Percentiles rank a stretch among this genome's conserved stretches.
Evolutionary conservation across 2,329 filamentous ascomycete species (phyloP).

Genomic region (Pseudogymnoascus sp.): DNA sequence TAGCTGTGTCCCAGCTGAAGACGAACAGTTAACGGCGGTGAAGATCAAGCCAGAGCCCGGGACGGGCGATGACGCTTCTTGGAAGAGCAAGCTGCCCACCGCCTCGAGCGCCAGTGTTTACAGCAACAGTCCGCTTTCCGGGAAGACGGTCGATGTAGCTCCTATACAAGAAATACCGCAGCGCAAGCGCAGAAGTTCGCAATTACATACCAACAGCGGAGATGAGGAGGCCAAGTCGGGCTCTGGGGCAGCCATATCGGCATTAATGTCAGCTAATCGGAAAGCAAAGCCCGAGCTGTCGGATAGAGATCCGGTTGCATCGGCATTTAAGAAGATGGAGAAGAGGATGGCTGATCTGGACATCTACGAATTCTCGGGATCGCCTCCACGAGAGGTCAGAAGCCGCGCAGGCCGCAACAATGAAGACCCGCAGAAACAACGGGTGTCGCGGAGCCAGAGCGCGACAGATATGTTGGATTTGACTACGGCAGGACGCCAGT

Average conservation of each 20-base stretch:
- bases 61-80: constrained; percentile 19
- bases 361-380: constrained; percentile 24
- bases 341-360: constrained; percentile 20
- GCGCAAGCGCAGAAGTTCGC: constrained; percentile 25
- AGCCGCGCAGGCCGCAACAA: neutral
- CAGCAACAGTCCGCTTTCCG: constrained; percentile 24
- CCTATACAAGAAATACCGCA: constrained; percentile 23
- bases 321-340: constrained; percentile 7
- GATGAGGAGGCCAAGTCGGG: constrained; percentile 8
- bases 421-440: neutral
- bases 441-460: neutral
- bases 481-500: neutral
- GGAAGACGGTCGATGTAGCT: constrained; percentile 19
- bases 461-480: constrained; percentile 1
- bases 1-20: constrained; percentile 23
- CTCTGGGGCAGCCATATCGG: constrained; percentile 22
- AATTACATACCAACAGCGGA: constrained; percentile 17
- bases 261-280: constrained; percentile 24
- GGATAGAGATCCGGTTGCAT: constrained; percentile 16
- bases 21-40: constrained; percentile 11
- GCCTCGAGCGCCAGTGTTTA: constrained; percentile 20
- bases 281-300: constrained; percentile 21
- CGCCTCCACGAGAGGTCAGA: constrained; percentile 14
- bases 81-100: constrained; percentile 22
- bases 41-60: constrained; percentile 25